A percentile compares a stretch with the other conserved stretches of the same genome.
phyloP scores from a whole-genome alignment of 805 yeast genomes.

The Nakazawaea holstii region DNA sequence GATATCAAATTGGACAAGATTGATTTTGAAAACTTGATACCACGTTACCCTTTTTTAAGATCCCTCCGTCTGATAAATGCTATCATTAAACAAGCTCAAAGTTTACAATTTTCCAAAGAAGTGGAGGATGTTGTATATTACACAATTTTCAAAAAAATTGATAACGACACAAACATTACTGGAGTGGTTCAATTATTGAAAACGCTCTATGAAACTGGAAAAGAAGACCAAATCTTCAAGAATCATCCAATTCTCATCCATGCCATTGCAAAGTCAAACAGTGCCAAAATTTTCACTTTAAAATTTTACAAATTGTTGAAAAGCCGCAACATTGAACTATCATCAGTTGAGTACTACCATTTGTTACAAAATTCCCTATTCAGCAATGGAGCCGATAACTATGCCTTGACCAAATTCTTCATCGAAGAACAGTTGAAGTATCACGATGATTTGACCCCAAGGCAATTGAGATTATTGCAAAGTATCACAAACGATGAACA shows the following conservation, averaged over 20 bases:
- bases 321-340: neutral
- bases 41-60: neutral
- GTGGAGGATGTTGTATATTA: neutral
- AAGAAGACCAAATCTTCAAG: neutral
- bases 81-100: neutral
- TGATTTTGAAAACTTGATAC: neutral
- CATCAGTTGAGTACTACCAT: neutral
- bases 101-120: neutral
- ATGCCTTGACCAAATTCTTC: neutral
- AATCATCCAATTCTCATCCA: slow-evolving; percentile 2
- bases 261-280: slow-evolving; percentile 6
- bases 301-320: neutral
- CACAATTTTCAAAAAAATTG: slow-evolving; percentile 2
- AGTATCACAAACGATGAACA: slow-evolving; percentile 14
- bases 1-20: neutral
- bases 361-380: slow-evolving; percentile 1
- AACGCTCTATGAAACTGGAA: neutral
- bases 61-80: neutral
- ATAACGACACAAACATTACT: slow-evolving; percentile 3
- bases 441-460: neutral
- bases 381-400: slow-evolving; percentile 4
- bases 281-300: slow-evolving; percentile 6
- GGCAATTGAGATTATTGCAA: neutral
- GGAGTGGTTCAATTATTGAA: slow-evolving; percentile 1
- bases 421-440: neutral